Base-by-base conservation (phyloP, 2,329 filamentous ascomycete genomes). In the Alternaria sp. region DNA sequence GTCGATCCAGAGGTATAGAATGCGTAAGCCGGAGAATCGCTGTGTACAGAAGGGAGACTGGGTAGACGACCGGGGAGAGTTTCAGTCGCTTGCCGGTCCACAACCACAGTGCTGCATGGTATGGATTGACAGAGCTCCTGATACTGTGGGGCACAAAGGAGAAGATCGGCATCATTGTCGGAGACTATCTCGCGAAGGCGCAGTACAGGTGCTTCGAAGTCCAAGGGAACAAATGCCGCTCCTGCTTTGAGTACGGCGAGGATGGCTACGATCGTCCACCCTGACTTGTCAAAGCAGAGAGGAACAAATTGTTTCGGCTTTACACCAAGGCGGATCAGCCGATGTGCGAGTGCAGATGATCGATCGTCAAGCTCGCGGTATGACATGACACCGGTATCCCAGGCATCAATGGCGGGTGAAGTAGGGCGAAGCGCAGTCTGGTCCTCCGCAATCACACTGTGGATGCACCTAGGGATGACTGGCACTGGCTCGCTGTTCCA, bases 1-100 rank as follows among this genome's bases (percentile, higher is more conserved):
- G 86, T 85, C 0, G 85, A 86, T 0, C 86, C 85, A 3, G 85
- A 85, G 0, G 85, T 86, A 62, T 90, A 87, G 5, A 91, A 83
- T 3, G 88, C 81, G 68, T 89, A 90, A 0, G 88, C 88, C 2
- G 83, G 81, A 25, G 85, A 83, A 22, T 83, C 79, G 0, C 83
- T 79, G 0, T 77, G 71, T 0, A 81, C 76, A 6, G 77, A 66
- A 0, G 76, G 73, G 0, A 77, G 67, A 0, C 70, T 49, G 6
- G 62, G 68, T 0, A 78, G 57, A 70, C 63, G 64, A 62, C 62
- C 74, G 76, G 44, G 68, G 74, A 36, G 65, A 72, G 68, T 11
- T 80, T 77, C 40, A 82, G 78, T 20, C 80, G 78, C 55, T 77
- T 81, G 22, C 79, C 77, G 40, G 80, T 82, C 43, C 77, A 76